Evolutionary conservation across 1,284 basidiomycete species (phyloP).

Genomic region (Anthracocystis walkeri): DNA sequence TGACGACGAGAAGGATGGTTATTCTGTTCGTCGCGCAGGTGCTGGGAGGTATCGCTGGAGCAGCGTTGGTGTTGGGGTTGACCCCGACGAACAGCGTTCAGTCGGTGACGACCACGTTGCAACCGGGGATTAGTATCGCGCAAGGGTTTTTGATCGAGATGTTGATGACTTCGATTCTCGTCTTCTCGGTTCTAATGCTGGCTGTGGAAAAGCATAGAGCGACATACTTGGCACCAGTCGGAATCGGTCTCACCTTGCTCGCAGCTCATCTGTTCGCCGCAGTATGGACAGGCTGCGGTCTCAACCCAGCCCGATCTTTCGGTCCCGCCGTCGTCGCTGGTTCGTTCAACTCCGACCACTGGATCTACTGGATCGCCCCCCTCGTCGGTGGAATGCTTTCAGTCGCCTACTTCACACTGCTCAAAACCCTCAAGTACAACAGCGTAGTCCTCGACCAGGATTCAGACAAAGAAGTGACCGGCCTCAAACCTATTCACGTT

Average conservation of each 20-base stretch:
- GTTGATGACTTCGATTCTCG: conserved; percentile 28
- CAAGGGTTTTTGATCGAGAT: conserved; percentile 57
- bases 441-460: conserved; percentile 52
- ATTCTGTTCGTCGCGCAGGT: conserved; percentile 69
- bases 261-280: conserved; percentile 39
- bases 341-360: conserved; percentile 38
- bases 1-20: conserved; percentile 69
- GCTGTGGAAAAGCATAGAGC: conserved; percentile 73
- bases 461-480: conserved; percentile 43
- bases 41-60: conserved; percentile 51
- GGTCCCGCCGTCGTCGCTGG: conserved; percentile 75
- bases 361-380: conserved; percentile 60
- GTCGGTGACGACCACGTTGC: conserved; percentile 70
- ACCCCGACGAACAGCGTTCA: conserved; percentile 44
- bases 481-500: conserved; percentile 44
- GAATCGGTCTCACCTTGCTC: conserved; percentile 73
- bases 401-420: conserved; percentile 32
- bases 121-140: conserved; percentile 37
- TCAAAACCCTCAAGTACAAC: conserved; percentile 48
- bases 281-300: conserved; percentile 72
- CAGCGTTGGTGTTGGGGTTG: conserved; percentile 37
- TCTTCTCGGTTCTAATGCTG: conserved; percentile 58
- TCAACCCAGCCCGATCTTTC: conserved; percentile 81
- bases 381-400: conserved; percentile 30
- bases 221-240: conserved; percentile 80